phyloP scores from a whole-genome alignment of 2,329 filamentous ascomycete species.

The Xylaria multiplex region DNA sequence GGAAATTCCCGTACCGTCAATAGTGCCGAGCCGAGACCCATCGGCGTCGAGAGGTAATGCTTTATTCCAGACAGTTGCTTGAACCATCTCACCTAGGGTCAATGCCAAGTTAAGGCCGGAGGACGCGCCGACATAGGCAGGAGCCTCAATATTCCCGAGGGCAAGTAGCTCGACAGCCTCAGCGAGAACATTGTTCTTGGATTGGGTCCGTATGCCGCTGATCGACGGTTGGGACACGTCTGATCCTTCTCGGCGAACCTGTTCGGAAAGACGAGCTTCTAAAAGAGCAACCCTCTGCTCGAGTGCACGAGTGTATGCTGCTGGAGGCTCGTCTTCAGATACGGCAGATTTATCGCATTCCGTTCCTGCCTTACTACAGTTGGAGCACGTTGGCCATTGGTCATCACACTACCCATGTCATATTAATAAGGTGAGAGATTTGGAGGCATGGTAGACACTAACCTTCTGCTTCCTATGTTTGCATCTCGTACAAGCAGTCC shows the following conservation, averaged over 20 bases:
- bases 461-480: conserved; percentile 58
- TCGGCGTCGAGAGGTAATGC: conserved; percentile 49
- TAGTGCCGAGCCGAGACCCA: conserved; percentile 27
- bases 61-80: conserved; percentile 64
- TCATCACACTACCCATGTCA: conserved; percentile 53
- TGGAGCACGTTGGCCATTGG: conserved; percentile 56
- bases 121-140: conserved; percentile 60
- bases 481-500: conserved; percentile 58
- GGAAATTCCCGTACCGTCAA: conserved; percentile 21
- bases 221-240: conserved; percentile 26
- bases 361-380: conserved; percentile 55
- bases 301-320: conserved; percentile 54
- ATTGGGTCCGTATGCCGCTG: conserved; percentile 32
- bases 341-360: conserved; percentile 56
- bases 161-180: conserved; percentile 62
- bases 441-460: conserved; percentile 20
- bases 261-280: conserved; percentile 47
- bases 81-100: conserved; percentile 63
- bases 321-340: conserved; percentile 51
- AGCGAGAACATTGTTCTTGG: conserved; percentile 43
- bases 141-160: conserved; percentile 56
- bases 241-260: conserved; percentile 27
- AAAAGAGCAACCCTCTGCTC: conserved; percentile 56
- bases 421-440: conserved; percentile 8
- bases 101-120: conserved; percentile 60